Conservation (phyloP, 768 basidiomycete species). For the Dioszegia aurantiaca region DNA sequence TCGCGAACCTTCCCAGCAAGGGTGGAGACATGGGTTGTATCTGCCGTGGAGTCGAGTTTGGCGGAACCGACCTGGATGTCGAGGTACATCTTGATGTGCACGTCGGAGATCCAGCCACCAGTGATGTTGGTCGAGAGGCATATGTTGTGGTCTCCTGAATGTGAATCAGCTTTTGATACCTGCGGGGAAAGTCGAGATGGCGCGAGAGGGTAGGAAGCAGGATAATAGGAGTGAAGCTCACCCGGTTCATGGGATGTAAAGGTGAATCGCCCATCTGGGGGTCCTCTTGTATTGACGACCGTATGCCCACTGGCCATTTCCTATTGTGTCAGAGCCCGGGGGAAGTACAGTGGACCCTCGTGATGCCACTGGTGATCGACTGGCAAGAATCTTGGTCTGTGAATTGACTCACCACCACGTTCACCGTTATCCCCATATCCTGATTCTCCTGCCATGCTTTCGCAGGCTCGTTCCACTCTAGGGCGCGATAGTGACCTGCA, state of each 20-base stretch:
- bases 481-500: slow-evolving; percentile 82
- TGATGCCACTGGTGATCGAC: too few species aligned
- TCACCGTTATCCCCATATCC: slow-evolving; percentile 81
- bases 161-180: neutral
- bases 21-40: slow-evolving; percentile 49
- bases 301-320: slow-evolving; percentile 77
- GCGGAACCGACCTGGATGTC: slow-evolving; percentile 88
- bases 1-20: slow-evolving; percentile 67
- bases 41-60: slow-evolving; percentile 64
- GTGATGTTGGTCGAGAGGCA: slow-evolving; percentile 92
- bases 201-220: neutral
- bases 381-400: too few species aligned
- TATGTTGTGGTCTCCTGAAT: slow-evolving; percentile 84
- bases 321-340: slow-evolving; percentile 55
- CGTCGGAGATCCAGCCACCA: slow-evolving; percentile 68
- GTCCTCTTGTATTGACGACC: slow-evolving; percentile 86
- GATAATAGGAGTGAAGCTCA: slow-evolving; percentile 17
- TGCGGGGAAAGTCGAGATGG: neutral
- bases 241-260: slow-evolving; percentile 91
- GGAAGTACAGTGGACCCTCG: neutral
- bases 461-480: slow-evolving; percentile 78
- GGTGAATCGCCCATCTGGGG: slow-evolving; percentile 85
- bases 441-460: slow-evolving; percentile 69
- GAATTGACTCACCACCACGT: slow-evolving; percentile 66
- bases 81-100: slow-evolving; percentile 87